Evolutionary conservation across 2,329 filamentous ascomycete species (phyloP).

Genomic region (Sclerotinia nivalis): DNA sequence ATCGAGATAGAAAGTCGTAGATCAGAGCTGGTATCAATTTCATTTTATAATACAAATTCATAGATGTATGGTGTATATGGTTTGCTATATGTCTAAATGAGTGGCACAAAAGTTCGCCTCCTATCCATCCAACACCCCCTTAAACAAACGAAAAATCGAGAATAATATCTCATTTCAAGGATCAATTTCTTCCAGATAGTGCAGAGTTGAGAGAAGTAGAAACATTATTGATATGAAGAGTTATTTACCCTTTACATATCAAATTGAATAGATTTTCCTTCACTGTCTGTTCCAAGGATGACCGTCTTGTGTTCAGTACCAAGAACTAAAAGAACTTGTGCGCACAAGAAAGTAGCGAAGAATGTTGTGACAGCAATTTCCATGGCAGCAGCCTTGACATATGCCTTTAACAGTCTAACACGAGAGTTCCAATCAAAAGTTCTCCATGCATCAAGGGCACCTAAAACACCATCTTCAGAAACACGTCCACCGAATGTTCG

Average conservation of each 20-base stretch:
- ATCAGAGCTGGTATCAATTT: neutral
- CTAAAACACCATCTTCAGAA: conserved; percentile 68
- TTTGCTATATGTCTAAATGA: neutral
- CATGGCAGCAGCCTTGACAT: conserved; percentile 68
- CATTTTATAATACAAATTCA: neutral
- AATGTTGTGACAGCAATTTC: conserved; percentile 50
- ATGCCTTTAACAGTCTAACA: conserved; percentile 71
- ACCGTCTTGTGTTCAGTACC: conserved; percentile 37
- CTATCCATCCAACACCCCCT: neutral
- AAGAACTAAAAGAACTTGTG: conserved; percentile 54
- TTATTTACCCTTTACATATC: neutral
- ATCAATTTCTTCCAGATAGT: neutral
- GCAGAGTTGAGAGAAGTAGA: too few species aligned
- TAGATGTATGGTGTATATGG: neutral
- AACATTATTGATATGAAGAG: neutral
- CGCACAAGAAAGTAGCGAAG: conserved; percentile 51
- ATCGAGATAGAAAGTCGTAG: neutral
- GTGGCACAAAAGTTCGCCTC: neutral
- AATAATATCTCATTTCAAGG: neutral
- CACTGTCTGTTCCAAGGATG: neutral
- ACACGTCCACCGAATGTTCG: conserved; percentile 79
- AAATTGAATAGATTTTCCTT: neutral
- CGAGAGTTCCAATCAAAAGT: conserved; percentile 74
- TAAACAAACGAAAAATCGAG: neutral
- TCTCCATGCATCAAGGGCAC: conserved; percentile 75